Conservation (phyloP, 1,139 yeast genomes). For the Citeromyces siamensis region DNA sequence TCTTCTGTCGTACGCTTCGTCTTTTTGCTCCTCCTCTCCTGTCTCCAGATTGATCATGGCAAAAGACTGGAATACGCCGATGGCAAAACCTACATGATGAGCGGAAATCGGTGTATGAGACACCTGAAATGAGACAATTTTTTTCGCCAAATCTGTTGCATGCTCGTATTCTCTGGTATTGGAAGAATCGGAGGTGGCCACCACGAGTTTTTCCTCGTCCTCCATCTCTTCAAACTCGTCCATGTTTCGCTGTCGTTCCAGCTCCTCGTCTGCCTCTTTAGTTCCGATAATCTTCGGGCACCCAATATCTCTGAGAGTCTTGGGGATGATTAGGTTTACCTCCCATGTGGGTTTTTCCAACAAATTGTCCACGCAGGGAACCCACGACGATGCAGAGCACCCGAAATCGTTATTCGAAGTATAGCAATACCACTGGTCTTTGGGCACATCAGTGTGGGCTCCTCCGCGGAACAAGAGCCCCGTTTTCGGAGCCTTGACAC, state of each 20-base stretch:
- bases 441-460: constrained; percentile 21
- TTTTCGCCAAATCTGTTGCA: constrained; percentile 56
- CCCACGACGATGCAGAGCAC: constrained; percentile 86
- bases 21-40: constrained; percentile 27
- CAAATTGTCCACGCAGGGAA: constrained; percentile 85
- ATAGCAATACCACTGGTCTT: constrained; percentile 65
- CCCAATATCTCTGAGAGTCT: constrained; percentile 66
- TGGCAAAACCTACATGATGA: constrained; percentile 94
- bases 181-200: constrained; percentile 65
- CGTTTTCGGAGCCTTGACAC: constrained; percentile 49
- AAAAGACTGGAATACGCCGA: constrained; percentile 70
- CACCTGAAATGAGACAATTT: constrained; percentile 67
- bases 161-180: constrained; percentile 39
- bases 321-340: constrained; percentile 69
- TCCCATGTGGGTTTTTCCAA: constrained; percentile 95
- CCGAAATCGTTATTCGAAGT: constrained; percentile 73
- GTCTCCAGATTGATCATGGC: constrained; percentile 32
- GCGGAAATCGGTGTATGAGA: constrained; percentile 79
- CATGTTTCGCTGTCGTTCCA: constrained; percentile 24
- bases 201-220: constrained; percentile 37
- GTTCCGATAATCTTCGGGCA: constrained; percentile 19
- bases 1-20: constrained; percentile 20
- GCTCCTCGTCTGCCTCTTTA: constrained; percentile 17
- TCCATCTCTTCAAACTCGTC: constrained; percentile 18
- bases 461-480: constrained; percentile 70